Base-by-base conservation (phyloP, 192 early-diverging fungal species). In the Thamnidium elegans region DNA sequence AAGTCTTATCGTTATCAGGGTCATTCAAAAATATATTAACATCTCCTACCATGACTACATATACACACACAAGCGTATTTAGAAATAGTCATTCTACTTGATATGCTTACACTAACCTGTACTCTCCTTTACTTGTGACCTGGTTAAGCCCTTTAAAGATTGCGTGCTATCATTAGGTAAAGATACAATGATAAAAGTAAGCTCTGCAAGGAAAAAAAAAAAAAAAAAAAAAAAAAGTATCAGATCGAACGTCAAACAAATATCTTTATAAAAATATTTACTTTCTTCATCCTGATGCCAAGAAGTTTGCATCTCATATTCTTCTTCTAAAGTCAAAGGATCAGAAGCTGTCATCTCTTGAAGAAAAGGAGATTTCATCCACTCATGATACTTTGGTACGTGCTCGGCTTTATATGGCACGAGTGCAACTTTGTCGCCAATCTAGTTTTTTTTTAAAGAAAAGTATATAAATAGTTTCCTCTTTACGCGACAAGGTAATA, bases 341-440 rank as follows among this genome's bases (percentile, higher is more conserved):
- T 99, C 95, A 7, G 94, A 97, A 3, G 93, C 96, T 11, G 94
- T 98, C 89, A 93, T 90, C 69, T 94, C 94, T 58, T 92, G 89
- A 21, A 98, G 79, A 74, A 85, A 92, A 3, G 91, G 88, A 8
- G 88, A 89, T 67, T 92, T 85, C 94, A 98, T 96, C 96, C 96
- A 98, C 60, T 89, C 87, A 74, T 98, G 95, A 72, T 98, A 98
- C 59, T 70, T 80, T 10, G 79, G 80, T 1, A 98, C 94, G 83
- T 98, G 96, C 52, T 89, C 86, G 14, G 69, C 70, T 48, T 81
- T 79, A 81, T 98, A 98, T 1, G 96, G 96, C 11, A 94, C 92
- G 2, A 98, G 86, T 11, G 89, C 66, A 59, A 78, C 79, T 58
- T 81, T 78, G 5, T 75, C 51, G 21, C 90, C 85, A 21, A 87